These are phyloP conservation scores for Alternaria sp. DNA, from an alignment of 2,329 filamentous ascomycete species.

Conservation along the genomic window DNA sequence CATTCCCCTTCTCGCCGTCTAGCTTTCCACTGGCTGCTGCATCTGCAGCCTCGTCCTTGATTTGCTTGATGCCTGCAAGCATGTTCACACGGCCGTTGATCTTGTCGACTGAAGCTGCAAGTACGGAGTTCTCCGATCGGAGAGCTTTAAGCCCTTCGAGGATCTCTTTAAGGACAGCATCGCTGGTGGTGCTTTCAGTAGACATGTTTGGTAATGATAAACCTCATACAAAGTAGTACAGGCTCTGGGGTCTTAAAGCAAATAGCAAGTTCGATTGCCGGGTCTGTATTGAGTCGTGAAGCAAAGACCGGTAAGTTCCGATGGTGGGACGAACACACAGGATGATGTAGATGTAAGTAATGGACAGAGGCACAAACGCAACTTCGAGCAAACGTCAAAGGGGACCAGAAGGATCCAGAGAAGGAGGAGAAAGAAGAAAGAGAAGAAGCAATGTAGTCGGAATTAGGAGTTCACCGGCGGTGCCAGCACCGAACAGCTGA, in stretches of 20 bases:
- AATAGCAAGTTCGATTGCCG: slow-evolving; percentile 9
- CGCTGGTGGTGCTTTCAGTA: slow-evolving; percentile 40
- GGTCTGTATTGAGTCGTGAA: slow-evolving; percentile 18
- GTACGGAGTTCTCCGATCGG: slow-evolving; percentile 63
- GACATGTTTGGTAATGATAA: slow-evolving; percentile 38
- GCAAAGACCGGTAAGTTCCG: slow-evolving; percentile 24
- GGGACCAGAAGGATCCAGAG: slow-evolving; percentile 23
- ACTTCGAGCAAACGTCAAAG: slow-evolving; percentile 17
- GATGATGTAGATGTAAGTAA: slow-evolving; percentile 11
- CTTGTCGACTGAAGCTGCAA: slow-evolving; percentile 65
- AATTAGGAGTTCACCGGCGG: slow-evolving; percentile 26
- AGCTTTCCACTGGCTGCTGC: slow-evolving; percentile 35
- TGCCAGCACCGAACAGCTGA: slow-evolving; percentile 27
- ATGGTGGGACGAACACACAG: slow-evolving; percentile 11
- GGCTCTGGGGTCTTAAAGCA: not conserved
- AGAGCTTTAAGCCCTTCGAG: slow-evolving; percentile 64
- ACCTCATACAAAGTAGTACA: slow-evolving; percentile 4
- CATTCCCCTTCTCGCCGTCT: slow-evolving; percentile 42
- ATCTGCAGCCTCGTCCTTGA: slow-evolving; percentile 59
- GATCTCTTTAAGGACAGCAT: slow-evolving; percentile 62
- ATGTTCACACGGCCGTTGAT: slow-evolving; percentile 70
- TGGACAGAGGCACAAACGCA: slow-evolving; percentile 19
- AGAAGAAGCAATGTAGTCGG: slow-evolving; percentile 25
- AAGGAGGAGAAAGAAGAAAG: slow-evolving; percentile 21
- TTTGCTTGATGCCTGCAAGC: slow-evolving; percentile 65